These are phyloP conservation scores for Geotrichum phurueaensis DNA, from an alignment of 1,139 yeast genomes.

Conservation along the genomic window DNA sequence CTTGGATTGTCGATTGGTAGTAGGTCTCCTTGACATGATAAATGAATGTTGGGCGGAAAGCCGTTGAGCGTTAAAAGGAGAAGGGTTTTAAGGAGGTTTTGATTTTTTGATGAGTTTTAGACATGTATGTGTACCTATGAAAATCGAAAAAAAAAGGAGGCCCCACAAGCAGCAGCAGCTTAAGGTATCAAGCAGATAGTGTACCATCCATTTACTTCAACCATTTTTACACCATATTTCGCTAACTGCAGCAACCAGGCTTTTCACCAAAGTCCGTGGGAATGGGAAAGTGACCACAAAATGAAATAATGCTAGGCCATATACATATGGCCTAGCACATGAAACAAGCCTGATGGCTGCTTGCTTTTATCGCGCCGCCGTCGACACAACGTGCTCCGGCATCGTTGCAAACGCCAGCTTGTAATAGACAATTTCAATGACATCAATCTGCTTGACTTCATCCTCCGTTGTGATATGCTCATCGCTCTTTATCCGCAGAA, in stretches of 20 bases:
- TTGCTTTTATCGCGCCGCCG: background rate
- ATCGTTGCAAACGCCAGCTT: constrained; percentile 34
- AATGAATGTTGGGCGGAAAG: background rate
- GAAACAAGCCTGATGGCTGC: background rate
- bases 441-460: constrained; percentile 23
- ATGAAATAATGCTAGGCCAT: background rate
- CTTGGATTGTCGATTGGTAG: constrained; percentile 33
- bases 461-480: constrained; percentile 12
- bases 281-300: background rate
- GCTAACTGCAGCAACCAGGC: background rate
- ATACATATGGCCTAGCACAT: too few relatives aligned
- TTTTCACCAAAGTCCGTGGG: background rate
- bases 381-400: constrained; percentile 33
- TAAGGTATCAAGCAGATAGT: background rate
- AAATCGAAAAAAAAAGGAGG: background rate
- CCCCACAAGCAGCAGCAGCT: background rate
- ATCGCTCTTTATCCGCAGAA: constrained; percentile 23
- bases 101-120: background rate
- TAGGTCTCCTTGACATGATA: constrained; percentile 1
- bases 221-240: background rate
- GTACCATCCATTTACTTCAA: background rate
- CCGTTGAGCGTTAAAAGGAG: background rate
- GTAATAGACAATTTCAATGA: constrained; percentile 31
- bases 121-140: background rate
- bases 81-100: background rate